Base-by-base conservation (phyloP, 1,284 basidiomycete genomes). In the Singerocomus rubriflavus region DNA sequence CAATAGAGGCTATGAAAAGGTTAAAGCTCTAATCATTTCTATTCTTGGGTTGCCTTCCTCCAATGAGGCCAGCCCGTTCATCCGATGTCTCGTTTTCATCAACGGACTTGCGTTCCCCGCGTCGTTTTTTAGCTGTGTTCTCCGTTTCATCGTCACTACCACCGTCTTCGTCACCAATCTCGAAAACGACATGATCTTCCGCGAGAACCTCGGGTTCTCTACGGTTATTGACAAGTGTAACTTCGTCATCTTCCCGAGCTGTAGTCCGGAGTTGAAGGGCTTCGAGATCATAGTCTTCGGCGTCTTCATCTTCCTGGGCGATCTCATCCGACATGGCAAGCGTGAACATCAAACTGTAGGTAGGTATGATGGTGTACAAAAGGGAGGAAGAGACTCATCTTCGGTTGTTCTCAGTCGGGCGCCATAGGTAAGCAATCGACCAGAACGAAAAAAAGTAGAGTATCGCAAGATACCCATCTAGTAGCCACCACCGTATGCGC, bases 401-500 rank as follows among this genome's bases (percentile, higher is more conserved):
- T 73, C 91, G 80, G 73, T 99, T 99, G 71, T 93, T 85, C 35
- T 82, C 84, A 3, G 93, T 92, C 51, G 96, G 96, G 37, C 94
- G 79, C 96, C 97, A 99, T 27, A 98, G 76, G 73, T 85, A 98
- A 3, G 91, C 85, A 56, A 98, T 93, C 9, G 82, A 75, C 41
- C 77, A 72, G 68, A 99, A 98, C 40, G 88, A 85, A 31, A 77
- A 71, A 44, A 94, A 80, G 67, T 93, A 97, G 32, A 97, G 82
- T 29, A 93, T 74, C 1, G 89, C 83, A 29, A 98, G 79, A 79
- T 93, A 98, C n/a, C 94, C 97, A 62, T 99, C 97, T 38, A 99
- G 79, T 13, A 99, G 74, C 82, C 94, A 93, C 97, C 97, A 99
- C 45, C 95, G 84, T 47, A 84, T 82, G 57, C 81, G 81, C 96